Conservation (phyloP, 2,329 filamentous ascomycete species). For the Lasiodiplodia citricola region DNA sequence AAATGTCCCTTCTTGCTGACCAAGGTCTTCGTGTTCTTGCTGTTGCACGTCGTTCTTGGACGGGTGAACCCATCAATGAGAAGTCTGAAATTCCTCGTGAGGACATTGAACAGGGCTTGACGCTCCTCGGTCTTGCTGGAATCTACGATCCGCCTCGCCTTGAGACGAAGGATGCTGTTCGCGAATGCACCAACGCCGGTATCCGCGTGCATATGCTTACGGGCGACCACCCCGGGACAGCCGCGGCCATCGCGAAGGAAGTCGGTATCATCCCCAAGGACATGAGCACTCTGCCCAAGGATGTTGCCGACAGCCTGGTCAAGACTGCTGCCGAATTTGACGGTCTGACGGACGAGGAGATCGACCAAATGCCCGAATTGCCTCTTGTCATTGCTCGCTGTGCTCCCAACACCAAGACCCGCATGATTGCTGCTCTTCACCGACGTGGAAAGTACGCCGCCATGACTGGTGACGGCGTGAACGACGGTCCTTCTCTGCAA, state of each 20-base stretch:
- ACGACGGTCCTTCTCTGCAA: conserved; percentile 53
- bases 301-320: conserved; percentile 27
- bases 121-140: conserved; percentile 80
- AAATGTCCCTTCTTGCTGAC: conserved; percentile 56
- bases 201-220: conserved; percentile 58
- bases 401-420: conserved; percentile 29
- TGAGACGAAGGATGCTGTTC: conserved; percentile 70
- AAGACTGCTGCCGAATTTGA: conserved; percentile 30
- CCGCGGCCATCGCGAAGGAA: conserved; percentile 52
- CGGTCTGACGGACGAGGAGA: conserved; percentile 28
- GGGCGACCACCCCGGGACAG: conserved; percentile 54
- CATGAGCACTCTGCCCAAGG: conserved; percentile 12
- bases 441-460: conserved; percentile 47
- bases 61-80: conserved; percentile 37
- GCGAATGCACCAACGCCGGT: conserved; percentile 51
- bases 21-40: conserved; percentile 37
- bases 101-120: conserved; percentile 70
- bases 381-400: conserved; percentile 30
- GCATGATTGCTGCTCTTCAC: conserved; percentile 41
- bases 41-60: conserved; percentile 36
- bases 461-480: conserved; percentile 54
- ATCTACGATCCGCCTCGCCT: conserved; percentile 86
- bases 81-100: conserved; percentile 53
- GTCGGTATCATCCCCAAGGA: conserved; percentile 47
- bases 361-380: conserved; percentile 28